Percentiles rank a stretch among this genome's conserved stretches.
Evolutionary conservation across 352 stramenopile genomes (phyloP).

Genomic region (Pythium chondricola): DNA sequence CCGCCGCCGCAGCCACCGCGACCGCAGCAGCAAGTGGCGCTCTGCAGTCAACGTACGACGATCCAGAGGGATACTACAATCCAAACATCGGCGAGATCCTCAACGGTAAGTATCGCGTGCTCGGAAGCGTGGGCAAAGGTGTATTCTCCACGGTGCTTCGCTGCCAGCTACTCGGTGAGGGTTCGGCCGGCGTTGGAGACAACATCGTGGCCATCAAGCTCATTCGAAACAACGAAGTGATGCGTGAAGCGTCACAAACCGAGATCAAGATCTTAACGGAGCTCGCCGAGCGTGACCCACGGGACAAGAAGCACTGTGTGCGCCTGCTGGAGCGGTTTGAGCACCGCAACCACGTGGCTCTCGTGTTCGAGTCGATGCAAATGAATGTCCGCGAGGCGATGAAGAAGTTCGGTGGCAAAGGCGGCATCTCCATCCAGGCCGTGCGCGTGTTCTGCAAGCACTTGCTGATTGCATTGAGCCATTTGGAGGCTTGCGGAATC

Average conservation of each 20-base stretch:
- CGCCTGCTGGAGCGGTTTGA: conserved; percentile 82
- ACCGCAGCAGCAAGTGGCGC: conserved; percentile 25
- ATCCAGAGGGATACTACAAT: conserved; percentile 97
- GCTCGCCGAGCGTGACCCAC: conserved; percentile 54
- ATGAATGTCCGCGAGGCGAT: conserved; percentile 95
- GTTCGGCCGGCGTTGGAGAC: neutral
- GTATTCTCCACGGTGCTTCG: conserved; percentile 98
- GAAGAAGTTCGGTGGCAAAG: conserved; percentile 86
- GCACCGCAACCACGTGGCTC: conserved; percentile 92
- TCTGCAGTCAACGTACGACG: conserved; percentile 91
- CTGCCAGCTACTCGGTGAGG: conserved; percentile 50
- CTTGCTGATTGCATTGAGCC: conserved; percentile 68
- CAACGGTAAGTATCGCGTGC: conserved; percentile 87
- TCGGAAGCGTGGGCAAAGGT: conserved; percentile 94
- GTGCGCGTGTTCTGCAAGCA: conserved; percentile 82
- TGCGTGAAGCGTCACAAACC: conserved; percentile 92
- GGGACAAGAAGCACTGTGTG: conserved; percentile 85
- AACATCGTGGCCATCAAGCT: conserved; percentile 81
- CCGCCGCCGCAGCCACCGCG: conserved; percentile 25
- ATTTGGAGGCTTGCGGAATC: conserved; percentile 71
- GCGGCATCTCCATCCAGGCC: conserved; percentile 79
- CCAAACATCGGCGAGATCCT: conserved; percentile 93
- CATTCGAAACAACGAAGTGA: conserved; percentile 97
- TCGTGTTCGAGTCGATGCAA: conserved; percentile 97
- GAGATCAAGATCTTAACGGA: conserved; percentile 81